Evolutionary conservation across 108 stramenopile genomes (phyloP).

Genomic region (Phaeodactylum tricornutum): DNA sequence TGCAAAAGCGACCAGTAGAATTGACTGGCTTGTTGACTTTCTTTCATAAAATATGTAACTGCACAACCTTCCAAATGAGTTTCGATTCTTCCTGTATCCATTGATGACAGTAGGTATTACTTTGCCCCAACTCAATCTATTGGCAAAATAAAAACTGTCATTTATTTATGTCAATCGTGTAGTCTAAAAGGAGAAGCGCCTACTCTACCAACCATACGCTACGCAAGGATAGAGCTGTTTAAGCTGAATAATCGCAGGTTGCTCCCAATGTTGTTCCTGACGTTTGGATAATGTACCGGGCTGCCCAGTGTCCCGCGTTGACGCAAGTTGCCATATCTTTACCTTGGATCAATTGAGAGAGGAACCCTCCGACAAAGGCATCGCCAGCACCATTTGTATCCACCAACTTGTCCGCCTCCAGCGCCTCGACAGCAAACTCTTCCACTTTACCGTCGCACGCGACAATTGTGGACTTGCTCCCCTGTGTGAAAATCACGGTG

Average conservation of each 20-base stretch:
- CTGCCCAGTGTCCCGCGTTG: slow-evolving; percentile 95
- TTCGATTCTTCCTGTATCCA: too few relatives aligned
- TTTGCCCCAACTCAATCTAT: too few relatives aligned
- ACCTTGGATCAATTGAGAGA: slow-evolving; percentile 72
- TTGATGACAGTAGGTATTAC: too few relatives aligned
- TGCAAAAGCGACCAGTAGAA: too few relatives aligned
- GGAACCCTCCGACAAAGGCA: slow-evolving; percentile 99
- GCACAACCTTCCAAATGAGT: too few relatives aligned
- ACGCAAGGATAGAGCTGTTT: slow-evolving; percentile 6
- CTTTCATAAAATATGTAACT: too few relatives aligned
- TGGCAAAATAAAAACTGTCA: too few relatives aligned
- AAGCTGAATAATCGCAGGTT: slow-evolving; percentile 55
- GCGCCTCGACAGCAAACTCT: slow-evolving; percentile 81
- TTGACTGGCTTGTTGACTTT: too few relatives aligned
- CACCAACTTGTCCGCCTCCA: slow-evolving; percentile 82
- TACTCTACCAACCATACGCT: too few relatives aligned
- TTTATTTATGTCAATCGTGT: too few relatives aligned
- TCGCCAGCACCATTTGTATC: slow-evolving; percentile 99
- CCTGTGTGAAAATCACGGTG: slow-evolving; percentile 96
- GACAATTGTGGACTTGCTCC: slow-evolving; percentile 90
- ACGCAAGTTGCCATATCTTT: slow-evolving; percentile 83
- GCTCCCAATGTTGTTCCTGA: slow-evolving; percentile 88
- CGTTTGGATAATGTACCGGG: slow-evolving; percentile 90
- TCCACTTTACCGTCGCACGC: slow-evolving; percentile 82
- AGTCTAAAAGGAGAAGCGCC: too few relatives aligned